These are phyloP conservation scores for Leptoxyphium fumago DNA, from an alignment of 2,329 filamentous ascomycete genomes.

Conservation along the genomic window DNA sequence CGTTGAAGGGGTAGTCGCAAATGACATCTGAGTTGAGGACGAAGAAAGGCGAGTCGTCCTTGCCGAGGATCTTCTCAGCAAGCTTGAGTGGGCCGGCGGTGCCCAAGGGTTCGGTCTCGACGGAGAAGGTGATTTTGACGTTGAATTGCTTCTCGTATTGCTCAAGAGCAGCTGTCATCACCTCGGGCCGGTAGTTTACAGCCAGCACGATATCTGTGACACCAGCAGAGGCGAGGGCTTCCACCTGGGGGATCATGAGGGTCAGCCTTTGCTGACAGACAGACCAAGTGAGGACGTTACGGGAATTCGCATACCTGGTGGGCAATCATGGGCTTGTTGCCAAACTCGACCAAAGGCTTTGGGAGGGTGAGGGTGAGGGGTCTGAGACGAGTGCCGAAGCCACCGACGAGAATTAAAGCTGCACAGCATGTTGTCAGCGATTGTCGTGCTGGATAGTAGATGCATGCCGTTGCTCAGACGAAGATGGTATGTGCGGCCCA, in stretches of 20 bases:
- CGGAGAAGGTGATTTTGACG: slow-evolving; percentile 91
- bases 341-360: slow-evolving; percentile 95
- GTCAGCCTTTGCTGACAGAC: background rate
- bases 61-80: slow-evolving; percentile 78
- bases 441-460: too few relatives aligned
- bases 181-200: slow-evolving; percentile 96
- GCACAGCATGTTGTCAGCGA: slow-evolving; percentile 2
- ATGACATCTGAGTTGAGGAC: slow-evolving; percentile 97
- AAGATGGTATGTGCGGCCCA: too few relatives aligned
- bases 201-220: slow-evolving; percentile 96
- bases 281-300: too few relatives aligned
- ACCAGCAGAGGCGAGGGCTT: slow-evolving; percentile 81
- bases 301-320: slow-evolving; percentile 43
- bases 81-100: slow-evolving; percentile 93
- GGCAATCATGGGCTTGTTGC: slow-evolving; percentile 97
- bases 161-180: slow-evolving; percentile 88
- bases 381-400: slow-evolving; percentile 93
- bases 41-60: slow-evolving; percentile 92
- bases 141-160: slow-evolving; percentile 91
- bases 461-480: too few relatives aligned
- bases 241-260: slow-evolving; percentile 39
- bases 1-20: slow-evolving; percentile 90
- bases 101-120: slow-evolving; percentile 88
- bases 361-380: slow-evolving; percentile 93
- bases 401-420: slow-evolving; percentile 98